Evolutionary conservation across 2,329 filamentous ascomycete genomes (phyloP), one percentile per base, ranked within the genome.

Genomic region (Bisporella sp.): DNA sequence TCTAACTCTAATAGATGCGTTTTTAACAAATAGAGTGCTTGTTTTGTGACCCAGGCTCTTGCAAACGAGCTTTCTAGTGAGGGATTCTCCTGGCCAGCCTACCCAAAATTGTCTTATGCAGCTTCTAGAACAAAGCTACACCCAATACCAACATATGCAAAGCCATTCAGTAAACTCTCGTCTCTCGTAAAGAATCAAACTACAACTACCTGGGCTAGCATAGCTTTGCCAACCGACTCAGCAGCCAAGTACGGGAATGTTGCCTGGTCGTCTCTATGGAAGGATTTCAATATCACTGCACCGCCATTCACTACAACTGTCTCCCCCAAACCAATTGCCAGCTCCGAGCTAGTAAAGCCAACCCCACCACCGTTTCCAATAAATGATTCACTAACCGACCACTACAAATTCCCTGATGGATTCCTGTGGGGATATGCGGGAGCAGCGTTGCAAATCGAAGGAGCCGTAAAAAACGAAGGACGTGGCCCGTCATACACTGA

Each of bases 391-490:
- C 58, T 56, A 32, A 62, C 61, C 43, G 49, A 56, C 35, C 58
- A 55, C 40, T 62, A 58, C 59, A 62, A 58, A 41, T 61, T 60
- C 47, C 59, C 59, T 2, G 6, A 6, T 44, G 73, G 73, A 11
- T 75, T 74, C 48, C 62, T 68, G 48, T 73, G 71, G 57, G 71
- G 77, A 11, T 73, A 78, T 3, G 68, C 76, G 0, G 69, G 73
- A 9, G 71, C 70, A 5, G 74, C 76, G 6, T 59, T 64, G 54
- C 64, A 75, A 62, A 62, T 78, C 29, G 65, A 79, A 57, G 64
- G 76, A 30, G 73, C 73, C 6, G 69, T 65, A 1, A 66, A 69
- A 1, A 64, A 68, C 2, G 70, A 75, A 48, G 73, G 73, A 6
- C 66, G 71, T 44, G 62, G 68, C 0, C 73, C 72, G 0, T 66